phyloP scores from a whole-genome alignment of 805 yeast species.

The Vanderwaltozyma yarrowii region DNA sequence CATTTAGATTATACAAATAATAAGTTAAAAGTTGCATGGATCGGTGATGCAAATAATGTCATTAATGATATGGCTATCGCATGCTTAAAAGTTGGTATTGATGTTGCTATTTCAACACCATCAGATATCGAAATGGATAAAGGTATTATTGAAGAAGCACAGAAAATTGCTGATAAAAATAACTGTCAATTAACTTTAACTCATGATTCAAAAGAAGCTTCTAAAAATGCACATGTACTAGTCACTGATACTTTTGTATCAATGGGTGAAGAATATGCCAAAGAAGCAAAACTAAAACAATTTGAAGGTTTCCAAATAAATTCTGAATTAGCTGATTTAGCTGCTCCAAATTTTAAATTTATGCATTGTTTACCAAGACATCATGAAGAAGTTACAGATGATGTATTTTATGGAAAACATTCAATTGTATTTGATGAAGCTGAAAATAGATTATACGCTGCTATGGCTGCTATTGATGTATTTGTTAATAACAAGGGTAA shows the following conservation, averaged over 20 bases:
- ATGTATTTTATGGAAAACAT: conserved; percentile 73
- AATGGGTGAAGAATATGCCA: conserved; percentile 93
- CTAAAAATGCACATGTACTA: conserved; percentile 62
- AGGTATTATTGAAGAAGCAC: conserved; percentile 45
- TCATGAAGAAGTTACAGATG: conserved; percentile 87
- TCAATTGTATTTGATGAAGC: conserved; percentile 93
- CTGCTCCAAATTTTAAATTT: conserved; percentile 72
- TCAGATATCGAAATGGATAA: conserved; percentile 36
- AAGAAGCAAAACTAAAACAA: conserved; percentile 57
- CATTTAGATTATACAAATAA: conserved; percentile 24
- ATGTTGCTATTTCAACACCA: conserved; percentile 22
- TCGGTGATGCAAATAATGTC: conserved; percentile 95
- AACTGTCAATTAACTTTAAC: conserved; percentile 38
- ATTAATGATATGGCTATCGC: conserved; percentile 90
- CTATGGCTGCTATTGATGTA: conserved; percentile 85
- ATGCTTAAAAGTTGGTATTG: conserved; percentile 72
- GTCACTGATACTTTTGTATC: conserved; percentile 97
- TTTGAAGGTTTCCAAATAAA: conserved; percentile 85
- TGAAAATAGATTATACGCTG: conserved; percentile 92
- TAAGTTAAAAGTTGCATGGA: conserved; percentile 75
- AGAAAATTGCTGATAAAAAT: conserved; percentile 39
- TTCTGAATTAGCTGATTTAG: conserved; percentile 44
- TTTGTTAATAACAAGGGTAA: conserved; percentile 80
- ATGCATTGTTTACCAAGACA: conserved; percentile 99
- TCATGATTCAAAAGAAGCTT: conserved; percentile 68